Evolutionary conservation across 495 filamentous ascomycete genomes (phyloP), one percentile per base, ranked within the genome.

Genomic region (Elasticomyces elasticus): DNA sequence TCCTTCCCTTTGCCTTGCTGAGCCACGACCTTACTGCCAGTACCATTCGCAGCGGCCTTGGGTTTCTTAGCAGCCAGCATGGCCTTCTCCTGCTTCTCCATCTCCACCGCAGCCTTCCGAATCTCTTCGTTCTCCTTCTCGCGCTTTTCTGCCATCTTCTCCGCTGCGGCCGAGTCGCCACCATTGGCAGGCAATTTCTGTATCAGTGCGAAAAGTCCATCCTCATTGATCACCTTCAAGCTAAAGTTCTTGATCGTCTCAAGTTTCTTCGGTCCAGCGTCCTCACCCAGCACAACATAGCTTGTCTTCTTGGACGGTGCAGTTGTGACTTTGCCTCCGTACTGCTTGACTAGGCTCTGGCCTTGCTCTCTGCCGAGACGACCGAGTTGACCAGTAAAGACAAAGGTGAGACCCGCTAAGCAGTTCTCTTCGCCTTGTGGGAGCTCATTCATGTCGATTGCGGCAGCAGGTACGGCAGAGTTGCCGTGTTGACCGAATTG

Each of bases 201-300:
- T 55, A 99, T 94, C 30, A 99, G 77, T 46, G 86, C 83, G 59
- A 94, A 94, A 2, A 99, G 72, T 15, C 92, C 92, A 60, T 94
- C 80, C 67, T 97, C 92, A 60, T 94, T 82, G 58, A 99, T 95
- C 1, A 89, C 92, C 70, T 89, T 95, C 58, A 95, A 76, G 0
- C 78, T 79, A 57, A 81, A 68, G 46, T 87, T 73, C 26, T 76
- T 68, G 58, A 99, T 99, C 45, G 87, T 95, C 51, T 82, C 67
- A n/a, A 99, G 77, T 67, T 99, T 99, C 66, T 82, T 89, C 3
- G 94, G 94, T 0, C 92, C 92, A 28, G 92, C 92, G 67, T 96
- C 92, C 19, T 75, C 77, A 11, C 92, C 92, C 11, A 97, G 76
- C 22, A 99, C 84, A 45, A 99, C 89, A 64, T 85, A 99, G 65